phyloP scores from a whole-genome alignment of 2,329 filamentous ascomycete species.

The Arachnopeziza araneosa region DNA sequence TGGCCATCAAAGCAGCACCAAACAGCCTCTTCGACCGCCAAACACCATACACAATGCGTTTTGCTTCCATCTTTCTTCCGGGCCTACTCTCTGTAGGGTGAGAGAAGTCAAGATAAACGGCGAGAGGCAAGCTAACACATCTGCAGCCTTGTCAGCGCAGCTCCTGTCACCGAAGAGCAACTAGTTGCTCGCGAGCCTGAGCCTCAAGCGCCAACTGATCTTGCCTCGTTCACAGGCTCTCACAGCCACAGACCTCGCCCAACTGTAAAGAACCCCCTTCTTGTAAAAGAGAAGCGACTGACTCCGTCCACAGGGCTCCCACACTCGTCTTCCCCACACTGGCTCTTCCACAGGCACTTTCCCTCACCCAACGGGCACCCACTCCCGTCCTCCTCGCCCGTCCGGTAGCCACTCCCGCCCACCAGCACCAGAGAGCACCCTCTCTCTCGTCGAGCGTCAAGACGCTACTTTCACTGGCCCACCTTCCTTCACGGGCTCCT shows the following conservation, averaged over 20 bases:
- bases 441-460: neutral
- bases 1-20: neutral
- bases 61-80: neutral
- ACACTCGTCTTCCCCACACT: no score
- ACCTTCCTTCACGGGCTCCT: slow-evolving; percentile 1
- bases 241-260: neutral
- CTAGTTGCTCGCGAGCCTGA: neutral
- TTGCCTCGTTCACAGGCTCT: neutral
- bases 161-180: neutral
- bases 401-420: no score
- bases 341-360: slow-evolving; percentile 1
- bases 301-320: no score
- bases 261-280: no score
- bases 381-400: neutral
- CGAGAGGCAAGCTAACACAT: neutral
- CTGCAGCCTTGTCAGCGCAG: neutral
- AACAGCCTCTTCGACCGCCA: neutral
- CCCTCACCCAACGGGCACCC: neutral
- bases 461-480: neutral
- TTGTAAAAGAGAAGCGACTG: no score
- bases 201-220: neutral
- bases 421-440: neutral
- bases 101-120: neutral
- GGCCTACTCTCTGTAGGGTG: neutral
- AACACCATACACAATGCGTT: neutral